Evolutionary conservation across 305 asterid genomes (phyloP), one percentile per base, ranked within the genome.

Genomic region (Fraxinus ornus): DNA sequence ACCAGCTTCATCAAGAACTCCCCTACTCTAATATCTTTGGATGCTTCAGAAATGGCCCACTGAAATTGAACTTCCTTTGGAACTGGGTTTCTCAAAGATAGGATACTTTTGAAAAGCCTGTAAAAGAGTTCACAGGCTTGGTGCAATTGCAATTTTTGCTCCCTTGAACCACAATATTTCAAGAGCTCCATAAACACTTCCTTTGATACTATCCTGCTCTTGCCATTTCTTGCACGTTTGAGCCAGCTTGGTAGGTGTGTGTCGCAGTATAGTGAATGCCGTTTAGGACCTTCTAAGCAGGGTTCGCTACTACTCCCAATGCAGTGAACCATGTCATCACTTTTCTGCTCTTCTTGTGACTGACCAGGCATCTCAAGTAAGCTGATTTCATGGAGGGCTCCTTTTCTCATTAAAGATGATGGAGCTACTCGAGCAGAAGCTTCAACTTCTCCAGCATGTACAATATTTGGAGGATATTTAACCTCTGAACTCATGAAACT

Each of bases 211-310:
- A 97, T 94, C 91, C 99, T 89, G 84, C 94, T 92, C 90, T 89
- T 97, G 35, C 99, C 99, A 84, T 97, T 95, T 88, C 99, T 91
- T 36, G 99, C 99, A 82, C 99, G 98, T 84, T 95, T 95, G 66
- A 97, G 97, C 99, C 99, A 97, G 92, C 91, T 95, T 33, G 98
- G 98, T 80, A 95, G 81, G 84, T 95, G 99, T 84, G 93, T 94
- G 77, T 95, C 98, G 74, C 99, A 97, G 84, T 95, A 97, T 24
- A 95, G 83, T 3, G 94, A 91, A 87, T 93, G 97, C 83, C 95
- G 87, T 82, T 90, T 95, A 39, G 98, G 94, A 83, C 83, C 85
- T 82, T 95, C 98, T 30, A 71, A 82, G 83, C 99, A 97, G 76
- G 87, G 82, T 79, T 86, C 95, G 75, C 81, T 85, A 36, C 86